A percentile compares a stretch with the other conserved stretches of the same genome.
Conservation (phyloP, 2,329 filamentous ascomycete genomes). For the Aureobasidium leucospermi region DNA sequence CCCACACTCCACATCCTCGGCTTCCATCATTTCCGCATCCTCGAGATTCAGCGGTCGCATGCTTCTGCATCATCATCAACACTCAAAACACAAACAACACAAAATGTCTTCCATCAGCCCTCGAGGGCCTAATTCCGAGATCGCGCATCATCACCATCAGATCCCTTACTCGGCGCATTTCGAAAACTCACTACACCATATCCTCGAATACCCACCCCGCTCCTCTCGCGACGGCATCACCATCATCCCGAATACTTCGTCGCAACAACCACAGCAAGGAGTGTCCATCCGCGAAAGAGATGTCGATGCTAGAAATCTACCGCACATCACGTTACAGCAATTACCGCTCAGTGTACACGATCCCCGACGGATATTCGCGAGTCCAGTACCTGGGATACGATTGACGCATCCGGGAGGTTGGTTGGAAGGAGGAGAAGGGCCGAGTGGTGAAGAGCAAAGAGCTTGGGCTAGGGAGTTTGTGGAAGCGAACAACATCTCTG, state of each 20-base stretch:
- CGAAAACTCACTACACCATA: conserved; percentile 37
- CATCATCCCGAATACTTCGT: conserved; percentile 22
- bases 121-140: not conserved
- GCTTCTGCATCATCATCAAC: not conserved
- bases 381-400: conserved; percentile 36
- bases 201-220: conserved; percentile 30
- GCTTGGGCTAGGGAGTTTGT: conserved; percentile 36
- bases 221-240: conserved; percentile 20
- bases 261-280: conserved; percentile 22
- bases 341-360: conserved; percentile 39
- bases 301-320: conserved; percentile 21
- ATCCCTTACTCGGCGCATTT: conserved; percentile 38
- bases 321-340: conserved; percentile 24
- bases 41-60: not conserved
- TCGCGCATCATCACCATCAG: conserved; percentile 24
- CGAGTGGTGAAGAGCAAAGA: conserved; percentile 29
- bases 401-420: conserved; percentile 42
- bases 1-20: not conserved
- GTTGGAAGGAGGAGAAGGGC: conserved; percentile 40
- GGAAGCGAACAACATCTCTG: conserved; percentile 28
- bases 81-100: not conserved
- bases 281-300: conserved; percentile 23
- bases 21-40: not conserved
- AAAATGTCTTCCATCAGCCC: conserved; percentile 6
- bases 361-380: conserved; percentile 34